Conservation (phyloP, 306 rosid genomes). For the Rosa rugosa region DNA sequence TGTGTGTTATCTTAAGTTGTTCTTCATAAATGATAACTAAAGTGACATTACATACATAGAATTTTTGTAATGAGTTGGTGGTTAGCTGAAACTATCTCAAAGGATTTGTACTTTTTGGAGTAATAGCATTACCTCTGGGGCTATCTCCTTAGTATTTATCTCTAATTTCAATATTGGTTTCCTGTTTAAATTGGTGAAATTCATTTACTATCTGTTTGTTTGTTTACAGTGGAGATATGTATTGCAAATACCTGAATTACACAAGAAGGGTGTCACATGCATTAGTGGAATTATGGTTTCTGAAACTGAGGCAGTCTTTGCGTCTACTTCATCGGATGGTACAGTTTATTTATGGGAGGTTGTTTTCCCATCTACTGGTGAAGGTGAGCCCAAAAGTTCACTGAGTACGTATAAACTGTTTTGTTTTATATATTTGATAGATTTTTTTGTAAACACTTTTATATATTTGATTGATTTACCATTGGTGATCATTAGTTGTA, state of each 20-base stretch:
- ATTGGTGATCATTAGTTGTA: neutral
- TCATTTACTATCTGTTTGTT: neutral
- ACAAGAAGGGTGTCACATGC: slow-evolving; percentile 95
- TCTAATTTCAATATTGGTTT: slow-evolving; percentile 4
- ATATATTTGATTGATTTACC: neutral
- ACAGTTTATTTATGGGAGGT: slow-evolving; percentile 66
- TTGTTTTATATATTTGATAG: neutral
- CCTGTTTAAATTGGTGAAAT: slow-evolving; percentile 16
- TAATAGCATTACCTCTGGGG: neutral
- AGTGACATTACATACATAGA: neutral
- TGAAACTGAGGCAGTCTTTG: slow-evolving; percentile 69
- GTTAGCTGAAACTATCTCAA: neutral
- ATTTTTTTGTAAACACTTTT: neutral
- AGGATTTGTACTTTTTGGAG: neutral
- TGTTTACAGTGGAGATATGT: slow-evolving; percentile 74
- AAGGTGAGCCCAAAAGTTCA: slow-evolving; percentile 46
- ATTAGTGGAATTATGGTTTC: slow-evolving; percentile 76
- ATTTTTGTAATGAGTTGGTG: neutral
- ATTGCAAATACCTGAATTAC: slow-evolving; percentile 64
- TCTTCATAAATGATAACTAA: neutral
- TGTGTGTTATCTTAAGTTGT: neutral
- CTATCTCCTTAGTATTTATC: too few relatives aligned
- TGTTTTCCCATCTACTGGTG: slow-evolving; percentile 45
- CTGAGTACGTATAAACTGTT: slow-evolving; percentile 1
- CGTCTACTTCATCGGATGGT: slow-evolving; percentile 87